phyloP scores from a whole-genome alignment of 768 basidiomycete genomes.

The Lentinula edodes region DNA sequence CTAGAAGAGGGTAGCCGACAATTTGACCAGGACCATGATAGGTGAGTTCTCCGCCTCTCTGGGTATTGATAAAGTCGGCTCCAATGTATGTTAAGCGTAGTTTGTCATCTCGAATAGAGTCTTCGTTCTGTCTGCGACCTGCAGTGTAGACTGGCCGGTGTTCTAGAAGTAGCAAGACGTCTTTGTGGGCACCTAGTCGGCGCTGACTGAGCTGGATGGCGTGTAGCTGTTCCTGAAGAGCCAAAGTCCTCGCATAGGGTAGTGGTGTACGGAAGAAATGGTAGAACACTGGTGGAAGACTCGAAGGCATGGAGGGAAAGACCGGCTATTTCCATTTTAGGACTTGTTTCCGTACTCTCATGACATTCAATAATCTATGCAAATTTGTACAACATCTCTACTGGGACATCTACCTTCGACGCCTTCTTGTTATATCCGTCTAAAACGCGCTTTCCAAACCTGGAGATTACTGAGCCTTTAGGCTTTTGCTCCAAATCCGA shows the following conservation, averaged over 20 bases:
- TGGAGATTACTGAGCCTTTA: not conserved
- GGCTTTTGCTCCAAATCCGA: not conserved
- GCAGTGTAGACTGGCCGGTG: slow-evolving; percentile 94
- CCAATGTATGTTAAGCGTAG: slow-evolving; percentile 67
- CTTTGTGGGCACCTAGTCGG: slow-evolving; percentile 41
- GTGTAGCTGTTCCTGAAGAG: slow-evolving; percentile 69
- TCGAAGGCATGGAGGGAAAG: not conserved
- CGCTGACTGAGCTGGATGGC: slow-evolving; percentile 53
- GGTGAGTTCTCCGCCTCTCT: slow-evolving; percentile 89
- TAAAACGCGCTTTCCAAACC: not conserved
- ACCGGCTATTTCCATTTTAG: not conserved
- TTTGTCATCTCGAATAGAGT: slow-evolving; percentile 52
- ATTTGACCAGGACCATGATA: slow-evolving; percentile 98
- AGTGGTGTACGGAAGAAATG: slow-evolving; percentile 76
- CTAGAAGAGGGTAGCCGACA: slow-evolving; percentile 91
- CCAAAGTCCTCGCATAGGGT: slow-evolving; percentile 65
- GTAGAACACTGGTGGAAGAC: slow-evolving; percentile 58
- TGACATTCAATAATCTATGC: not conserved
- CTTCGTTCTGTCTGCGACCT: slow-evolving; percentile 78
- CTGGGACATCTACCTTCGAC: not conserved
- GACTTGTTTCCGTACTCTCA: not conserved
- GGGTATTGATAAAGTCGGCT: slow-evolving; percentile 80
- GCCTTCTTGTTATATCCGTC: not conserved
- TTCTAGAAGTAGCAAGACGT: slow-evolving; percentile 75
- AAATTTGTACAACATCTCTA: not conserved